Base-by-base conservation (phyloP, 805 yeast genomes). In the Candida caryicola region DNA sequence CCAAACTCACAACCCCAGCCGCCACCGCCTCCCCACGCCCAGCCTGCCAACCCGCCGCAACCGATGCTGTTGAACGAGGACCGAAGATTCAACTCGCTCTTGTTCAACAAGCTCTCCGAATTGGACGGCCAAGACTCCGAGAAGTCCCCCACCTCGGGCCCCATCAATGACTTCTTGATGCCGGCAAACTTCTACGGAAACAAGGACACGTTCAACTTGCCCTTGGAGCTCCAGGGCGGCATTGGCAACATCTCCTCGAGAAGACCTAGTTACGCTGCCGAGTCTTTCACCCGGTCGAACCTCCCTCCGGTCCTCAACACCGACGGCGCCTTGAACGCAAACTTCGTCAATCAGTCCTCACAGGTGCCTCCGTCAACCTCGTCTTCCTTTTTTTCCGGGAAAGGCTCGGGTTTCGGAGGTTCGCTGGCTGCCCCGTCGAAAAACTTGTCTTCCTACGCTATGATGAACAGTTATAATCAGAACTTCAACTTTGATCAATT, bases 261-360 rank as follows among this genome's bases (percentile, higher is more conserved):
- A 59, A 73, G 93, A 59, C 88, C 90, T 10, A 76, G 83, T 37
- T 83, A 79, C 54, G 80, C 87, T 9, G 85, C 89, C 2, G 91
- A 82, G 52, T 63, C 74, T 2, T 67, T 77, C 41, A 74, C 80
- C 17, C 60, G 76, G 34, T 52, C 55, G 43, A 51, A 36, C 31
- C 39, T 44, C 29, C 44, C 42, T 6, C 40, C 43, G 17, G 23
- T 38, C 12, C 23, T 40, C 10, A 41, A 38, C 36, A 29, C 25
- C 30, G 14, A 14, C 21, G 25, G 23, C 13, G 35, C 34, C 10
- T 29, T 39, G 34, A 34, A 31, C 38, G 10, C 37, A 16, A 37
- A 25, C 18, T 31, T 25, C 17, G 14, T 25, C 19, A 27, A 18
- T 33, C 16, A 32, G 17, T 17, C 38, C 17, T 32, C 37, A 23